phyloP scores from a whole-genome alignment of 805 yeast genomes.

The Nakazawaea wyomingensis region DNA sequence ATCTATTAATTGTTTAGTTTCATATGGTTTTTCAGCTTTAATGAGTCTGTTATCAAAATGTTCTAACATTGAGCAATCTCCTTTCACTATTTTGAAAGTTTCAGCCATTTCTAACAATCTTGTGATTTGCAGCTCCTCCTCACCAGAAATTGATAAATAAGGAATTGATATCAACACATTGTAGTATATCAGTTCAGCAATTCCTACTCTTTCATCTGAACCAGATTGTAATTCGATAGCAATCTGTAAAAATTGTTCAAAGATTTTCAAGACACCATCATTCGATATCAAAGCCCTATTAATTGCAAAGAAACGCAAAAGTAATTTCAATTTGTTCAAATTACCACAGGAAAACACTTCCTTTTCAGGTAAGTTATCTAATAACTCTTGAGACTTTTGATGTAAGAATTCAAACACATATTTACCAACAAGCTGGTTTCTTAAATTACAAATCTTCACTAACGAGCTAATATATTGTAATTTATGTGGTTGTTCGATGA shows the following conservation, averaged over 20 bases:
- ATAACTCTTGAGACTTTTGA: slow-evolving; percentile 50
- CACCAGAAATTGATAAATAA: slow-evolving; percentile 29
- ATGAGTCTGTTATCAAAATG: slow-evolving; percentile 34
- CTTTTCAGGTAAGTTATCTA: slow-evolving; percentile 28
- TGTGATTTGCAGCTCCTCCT: slow-evolving; percentile 29
- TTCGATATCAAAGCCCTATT: slow-evolving; percentile 59
- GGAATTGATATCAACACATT: slow-evolving; percentile 62
- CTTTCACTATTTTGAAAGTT: slow-evolving; percentile 26
- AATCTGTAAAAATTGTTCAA: slow-evolving; percentile 46
- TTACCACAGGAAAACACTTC: slow-evolving; percentile 39
- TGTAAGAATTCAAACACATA: slow-evolving; percentile 67
- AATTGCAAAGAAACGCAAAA: slow-evolving; percentile 64
- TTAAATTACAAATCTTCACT: slow-evolving; percentile 59
- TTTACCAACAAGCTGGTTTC: slow-evolving; percentile 61
- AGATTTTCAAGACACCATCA: slow-evolving; percentile 35
- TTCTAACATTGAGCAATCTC: slow-evolving; percentile 17
- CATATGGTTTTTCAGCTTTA: slow-evolving; percentile 40
- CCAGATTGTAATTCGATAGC: slow-evolving; percentile 51
- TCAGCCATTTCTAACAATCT: slow-evolving; percentile 44
- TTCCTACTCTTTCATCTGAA: slow-evolving; percentile 39
- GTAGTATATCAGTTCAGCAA: slow-evolving; percentile 66
- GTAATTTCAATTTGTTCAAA: slow-evolving; percentile 67
- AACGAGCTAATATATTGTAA: slow-evolving; percentile 66
- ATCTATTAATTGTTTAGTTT: slow-evolving; percentile 41
- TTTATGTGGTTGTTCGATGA: slow-evolving; percentile 89